A percentile compares a stretch with the other conserved stretches of the same genome.
These are phyloP conservation scores for Thinopyrum elongatum DNA, from an alignment of 176 grass and related monocot genomes.

Conservation along the genomic window DNA sequence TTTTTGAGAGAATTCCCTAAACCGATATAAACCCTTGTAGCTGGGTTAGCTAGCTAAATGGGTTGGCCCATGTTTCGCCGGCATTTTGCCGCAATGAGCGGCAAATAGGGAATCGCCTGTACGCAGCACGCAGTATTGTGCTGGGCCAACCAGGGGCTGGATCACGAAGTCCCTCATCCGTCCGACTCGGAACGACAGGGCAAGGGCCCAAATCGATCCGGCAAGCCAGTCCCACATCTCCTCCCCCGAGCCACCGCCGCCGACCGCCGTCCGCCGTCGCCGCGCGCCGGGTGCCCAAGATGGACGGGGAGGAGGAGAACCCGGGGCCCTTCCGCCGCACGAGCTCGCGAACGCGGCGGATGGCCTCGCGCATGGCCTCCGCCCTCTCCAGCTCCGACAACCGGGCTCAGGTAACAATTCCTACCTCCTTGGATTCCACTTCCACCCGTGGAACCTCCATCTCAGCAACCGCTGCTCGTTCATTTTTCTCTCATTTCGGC, in stretches of 20 bases:
- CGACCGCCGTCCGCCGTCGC: background rate
- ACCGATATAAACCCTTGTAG: no score
- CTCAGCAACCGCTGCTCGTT: background rate
- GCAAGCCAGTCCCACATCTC: background rate
- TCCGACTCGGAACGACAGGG: background rate
- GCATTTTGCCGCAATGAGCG: no score
- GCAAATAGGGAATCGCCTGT: no score
- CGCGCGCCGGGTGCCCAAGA: background rate
- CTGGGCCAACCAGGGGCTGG: no score
- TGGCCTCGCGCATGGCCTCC: conserved; percentile 79
- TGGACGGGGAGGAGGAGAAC: conserved; percentile 77
- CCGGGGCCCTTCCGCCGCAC: conserved; percentile 78
- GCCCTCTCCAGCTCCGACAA: conserved; percentile 89
- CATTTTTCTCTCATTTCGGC: background rate
- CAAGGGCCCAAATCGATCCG: background rate
- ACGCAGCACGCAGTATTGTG: no score
- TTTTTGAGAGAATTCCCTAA: no score
- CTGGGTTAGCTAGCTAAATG: no score
- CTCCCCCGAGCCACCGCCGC: conserved; percentile 1
- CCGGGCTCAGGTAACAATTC: conserved; percentile 54
- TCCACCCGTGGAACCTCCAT: background rate
- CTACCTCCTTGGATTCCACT: background rate
- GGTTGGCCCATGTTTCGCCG: no score
- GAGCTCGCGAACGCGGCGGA: conserved; percentile 64
- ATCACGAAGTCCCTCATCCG: background rate